These are phyloP conservation scores for Tulasnella sp. DNA, from an alignment of 768 basidiomycete species.

Conservation along the genomic window DNA sequence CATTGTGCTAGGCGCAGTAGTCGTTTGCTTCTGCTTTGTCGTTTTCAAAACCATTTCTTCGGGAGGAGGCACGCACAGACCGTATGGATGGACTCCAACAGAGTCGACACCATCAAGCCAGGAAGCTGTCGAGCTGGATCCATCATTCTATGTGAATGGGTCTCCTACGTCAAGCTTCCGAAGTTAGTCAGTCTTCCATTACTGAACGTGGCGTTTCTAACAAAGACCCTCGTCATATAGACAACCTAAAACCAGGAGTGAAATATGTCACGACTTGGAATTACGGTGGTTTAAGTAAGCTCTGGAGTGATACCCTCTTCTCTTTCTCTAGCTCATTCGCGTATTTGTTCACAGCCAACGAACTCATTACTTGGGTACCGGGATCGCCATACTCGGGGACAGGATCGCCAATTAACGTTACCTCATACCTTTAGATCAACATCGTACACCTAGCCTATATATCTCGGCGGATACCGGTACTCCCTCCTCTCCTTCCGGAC, in stretches of 20 bases:
- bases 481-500: slow-evolving; percentile 27
- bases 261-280: slow-evolving; percentile 5
- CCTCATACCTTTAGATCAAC: not conserved
- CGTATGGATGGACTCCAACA: not conserved
- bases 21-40: not conserved
- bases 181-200: not conserved
- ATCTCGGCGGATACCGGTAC: not conserved
- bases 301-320: not conserved
- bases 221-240: not conserved
- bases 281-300: not conserved
- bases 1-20: not conserved
- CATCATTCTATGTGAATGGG: not conserved
- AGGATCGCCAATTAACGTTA: not conserved
- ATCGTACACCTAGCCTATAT: not conserved
- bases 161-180: not conserved
- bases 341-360: not conserved
- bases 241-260: not conserved
- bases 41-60: not conserved
- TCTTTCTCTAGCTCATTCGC: not conserved
- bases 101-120: not conserved
- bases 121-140: not conserved
- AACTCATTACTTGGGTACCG: not conserved
- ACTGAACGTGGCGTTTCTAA: not conserved
- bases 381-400: not conserved
- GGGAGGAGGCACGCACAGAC: not conserved